Base-by-base conservation (phyloP, 805 yeast species). In the Zygotorulaspora chibaensis region DNA sequence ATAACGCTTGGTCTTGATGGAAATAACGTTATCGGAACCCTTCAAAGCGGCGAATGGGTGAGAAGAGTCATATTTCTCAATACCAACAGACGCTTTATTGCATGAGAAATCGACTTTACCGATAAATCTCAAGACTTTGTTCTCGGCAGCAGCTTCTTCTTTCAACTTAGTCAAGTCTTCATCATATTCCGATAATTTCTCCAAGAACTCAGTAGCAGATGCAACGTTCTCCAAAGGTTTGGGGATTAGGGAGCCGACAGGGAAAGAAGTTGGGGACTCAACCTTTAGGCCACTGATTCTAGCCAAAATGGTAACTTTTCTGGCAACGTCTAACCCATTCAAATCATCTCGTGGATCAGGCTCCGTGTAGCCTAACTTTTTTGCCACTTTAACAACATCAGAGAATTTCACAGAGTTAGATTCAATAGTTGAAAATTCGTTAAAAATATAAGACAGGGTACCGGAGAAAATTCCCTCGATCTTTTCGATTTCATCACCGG, bases 331-430 rank as follows among this genome's bases (percentile, higher is more conserved):
- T 65, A 93, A 77, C 44, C 99, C 99, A 68, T 91, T 93, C 68
- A 93, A 79, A 66, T 93, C 99, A 67, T 93, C 99, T 71, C 99
- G 84, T 68, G 99, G 99, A 68, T 93, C 99, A 40, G 99, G 99
- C 71, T 93, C 99, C 35, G 97, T 91, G 77, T 88, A 93, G 42
- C 99, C 99, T 54, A 88, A 74, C 42, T 81, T 70, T 71, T 91
- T 91, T 43, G 99, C 99, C 39, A 81, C 81, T 52, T 77, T 74
- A 47, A 93, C 98, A 41, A 93, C 83, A 45, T 89, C 96, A 20
- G 97, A 88, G 67, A 90, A 93, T 64, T 84, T 86, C 49, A 80
- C 76, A 41, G 77, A 73, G 39, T 76, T 72, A 38, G 82, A 71
- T 50, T 72, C 74, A 43, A 81, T 69, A 38, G 95, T 79, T 35